Conservation (phyloP, 2,329 filamentous ascomycete genomes). For the Zopfia rhizophila region DNA sequence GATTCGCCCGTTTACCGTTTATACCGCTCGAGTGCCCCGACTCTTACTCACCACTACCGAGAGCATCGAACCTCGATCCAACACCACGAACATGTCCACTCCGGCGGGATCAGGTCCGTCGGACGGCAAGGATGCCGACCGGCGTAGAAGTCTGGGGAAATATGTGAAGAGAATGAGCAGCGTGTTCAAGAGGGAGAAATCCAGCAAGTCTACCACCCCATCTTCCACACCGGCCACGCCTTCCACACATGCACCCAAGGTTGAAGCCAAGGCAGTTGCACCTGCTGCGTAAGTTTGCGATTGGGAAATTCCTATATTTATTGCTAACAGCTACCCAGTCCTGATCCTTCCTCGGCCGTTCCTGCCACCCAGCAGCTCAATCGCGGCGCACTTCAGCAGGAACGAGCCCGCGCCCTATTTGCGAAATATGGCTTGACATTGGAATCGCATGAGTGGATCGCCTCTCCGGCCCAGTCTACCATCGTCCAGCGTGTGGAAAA, state of each 20-base stretch:
- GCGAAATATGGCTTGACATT: slow-evolving; percentile 56
- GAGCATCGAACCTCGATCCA: background rate
- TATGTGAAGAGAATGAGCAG: slow-evolving; percentile 54
- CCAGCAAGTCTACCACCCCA: slow-evolving; percentile 28
- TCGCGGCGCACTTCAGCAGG: slow-evolving; percentile 50
- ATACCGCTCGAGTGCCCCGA: slow-evolving; percentile 3
- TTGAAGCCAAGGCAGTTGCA: slow-evolving; percentile 14
- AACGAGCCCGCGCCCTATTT: slow-evolving; percentile 53
- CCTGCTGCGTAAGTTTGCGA: slow-evolving; percentile 23
- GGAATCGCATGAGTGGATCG: slow-evolving; percentile 51
- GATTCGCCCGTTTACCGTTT: slow-evolving; percentile 12
- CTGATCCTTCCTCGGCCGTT: background rate
- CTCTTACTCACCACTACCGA: background rate
- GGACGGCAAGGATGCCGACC: slow-evolving; percentile 34
- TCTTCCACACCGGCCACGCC: slow-evolving; percentile 20
- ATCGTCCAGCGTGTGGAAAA: slow-evolving; percentile 71
- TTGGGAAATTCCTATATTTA: background rate
- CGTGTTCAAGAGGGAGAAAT: slow-evolving; percentile 48
- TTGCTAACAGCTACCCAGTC: slow-evolving; percentile 11
- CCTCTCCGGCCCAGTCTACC: slow-evolving; percentile 34
- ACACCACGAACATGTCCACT: slow-evolving; percentile 37
- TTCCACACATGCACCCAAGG: slow-evolving; percentile 11
- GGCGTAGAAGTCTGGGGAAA: slow-evolving; percentile 48
- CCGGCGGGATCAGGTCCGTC: slow-evolving; percentile 27
- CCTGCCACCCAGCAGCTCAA: slow-evolving; percentile 31